Evolutionary conservation across 768 basidiomycete species (phyloP).

Genomic region (Podaxis mareebaensis): DNA sequence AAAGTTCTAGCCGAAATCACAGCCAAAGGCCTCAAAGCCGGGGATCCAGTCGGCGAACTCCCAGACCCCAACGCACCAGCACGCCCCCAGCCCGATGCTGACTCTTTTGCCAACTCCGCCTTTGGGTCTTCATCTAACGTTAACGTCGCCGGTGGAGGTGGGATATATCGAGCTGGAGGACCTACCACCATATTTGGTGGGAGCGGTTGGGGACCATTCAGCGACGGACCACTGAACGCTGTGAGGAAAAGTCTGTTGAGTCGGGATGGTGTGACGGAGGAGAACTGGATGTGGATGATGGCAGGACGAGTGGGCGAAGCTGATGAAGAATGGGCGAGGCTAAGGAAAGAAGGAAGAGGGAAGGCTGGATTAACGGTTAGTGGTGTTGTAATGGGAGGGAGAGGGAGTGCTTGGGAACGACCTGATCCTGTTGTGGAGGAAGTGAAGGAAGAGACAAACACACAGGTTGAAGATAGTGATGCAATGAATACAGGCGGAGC

Average conservation of each 20-base stretch:
- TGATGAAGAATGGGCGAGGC: conserved; percentile 62
- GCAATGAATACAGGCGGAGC: conserved; percentile 23
- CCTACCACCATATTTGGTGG: conserved; percentile 91
- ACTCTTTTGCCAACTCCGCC: conserved; percentile 36
- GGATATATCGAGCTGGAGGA: conserved; percentile 88
- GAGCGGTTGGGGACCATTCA: conserved; percentile 83
- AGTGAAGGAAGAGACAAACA: conserved; percentile 21
- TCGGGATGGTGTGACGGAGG: conserved; percentile 79
- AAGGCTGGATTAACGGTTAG: conserved; percentile 51
- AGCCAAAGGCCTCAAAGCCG: conserved; percentile 79
- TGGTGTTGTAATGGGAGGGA: conserved; percentile 30
- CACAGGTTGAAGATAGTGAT: conserved; percentile 25
- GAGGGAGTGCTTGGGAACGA: conserved; percentile 22
- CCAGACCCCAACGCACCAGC: conserved; percentile 67
- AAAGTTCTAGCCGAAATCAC: conserved; percentile 75
- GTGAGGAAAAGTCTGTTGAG: conserved; percentile 79
- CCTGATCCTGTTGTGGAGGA: conserved; percentile 19
- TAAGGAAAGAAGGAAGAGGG: conserved; percentile 51
- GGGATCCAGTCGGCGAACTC: conserved; percentile 81
- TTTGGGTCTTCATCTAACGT: conserved; percentile 33
- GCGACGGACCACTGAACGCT: conserved; percentile 82
- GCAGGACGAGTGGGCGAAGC: conserved; percentile 65
- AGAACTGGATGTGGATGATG: conserved; percentile 91
- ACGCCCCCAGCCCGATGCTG: conserved; percentile 42
- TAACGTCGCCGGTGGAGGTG: conserved; percentile 49